Percentiles rank a stretch among this genome's conserved stretches.
Conservation (phyloP, 208 protist species). For the Acanthamoeba sp. region DNA sequence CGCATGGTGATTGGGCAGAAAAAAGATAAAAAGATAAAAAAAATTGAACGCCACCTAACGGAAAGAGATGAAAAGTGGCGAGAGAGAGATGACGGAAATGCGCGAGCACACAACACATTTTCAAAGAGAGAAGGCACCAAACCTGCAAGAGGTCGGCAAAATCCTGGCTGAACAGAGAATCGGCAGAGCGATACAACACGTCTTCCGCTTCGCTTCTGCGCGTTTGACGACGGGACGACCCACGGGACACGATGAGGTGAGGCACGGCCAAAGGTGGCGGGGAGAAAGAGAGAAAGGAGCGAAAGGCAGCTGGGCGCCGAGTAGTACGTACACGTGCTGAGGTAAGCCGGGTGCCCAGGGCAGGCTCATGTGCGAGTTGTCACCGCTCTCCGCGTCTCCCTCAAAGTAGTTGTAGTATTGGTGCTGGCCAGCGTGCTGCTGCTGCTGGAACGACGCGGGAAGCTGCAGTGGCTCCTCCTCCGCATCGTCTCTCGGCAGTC, state of each 20-base stretch:
- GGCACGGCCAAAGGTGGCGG: background rate
- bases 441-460: background rate
- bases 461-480: background rate
- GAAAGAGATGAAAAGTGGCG: too few species aligned
- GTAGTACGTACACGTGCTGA: background rate
- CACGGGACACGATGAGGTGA: background rate
- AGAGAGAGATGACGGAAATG: too few species aligned
- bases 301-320: background rate
- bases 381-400: background rate
- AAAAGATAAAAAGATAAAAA: too few species aligned
- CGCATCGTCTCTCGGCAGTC: background rate
- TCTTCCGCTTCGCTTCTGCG: background rate
- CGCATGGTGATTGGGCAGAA: too few species aligned
- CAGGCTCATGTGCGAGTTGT: slow-evolving; percentile 12
- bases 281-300: background rate
- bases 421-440: background rate
- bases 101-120: background rate
- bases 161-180: background rate
- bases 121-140: background rate
- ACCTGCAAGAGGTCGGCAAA: slow-evolving; percentile 36
- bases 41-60: too few species aligned
- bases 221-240: background rate
- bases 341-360: slow-evolving; percentile 9
- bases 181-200: slow-evolving; percentile 9
- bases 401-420: background rate